Percentiles rank a stretch among this genome's conserved stretches.
Evolutionary conservation across 2,329 filamentous ascomycete species (phyloP).

Genomic region (Colletotrichum coccodes): DNA sequence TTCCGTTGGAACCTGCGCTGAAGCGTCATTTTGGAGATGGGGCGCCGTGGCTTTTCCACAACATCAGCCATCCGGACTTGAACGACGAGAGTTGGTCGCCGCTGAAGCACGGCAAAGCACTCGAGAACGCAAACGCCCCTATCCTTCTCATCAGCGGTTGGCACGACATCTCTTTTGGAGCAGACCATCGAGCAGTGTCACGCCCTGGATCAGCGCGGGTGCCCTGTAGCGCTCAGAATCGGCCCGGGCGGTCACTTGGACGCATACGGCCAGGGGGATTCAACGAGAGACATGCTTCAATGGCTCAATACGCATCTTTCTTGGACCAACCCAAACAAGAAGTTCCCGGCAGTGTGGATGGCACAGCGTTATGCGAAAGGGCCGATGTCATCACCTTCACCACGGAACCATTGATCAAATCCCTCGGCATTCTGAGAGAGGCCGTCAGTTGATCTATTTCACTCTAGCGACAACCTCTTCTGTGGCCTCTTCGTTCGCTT

Average conservation of each 20-base stretch:
- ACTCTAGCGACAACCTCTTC: conserved; percentile 38
- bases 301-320: conserved; percentile 26
- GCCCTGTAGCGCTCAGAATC: conserved; percentile 31
- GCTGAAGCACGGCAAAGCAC: conserved; percentile 14
- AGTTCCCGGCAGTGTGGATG: conserved; percentile 33
- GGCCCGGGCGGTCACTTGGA: conserved; percentile 34
- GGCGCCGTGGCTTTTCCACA: conserved; percentile 14
- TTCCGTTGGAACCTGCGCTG: conserved; percentile 23
- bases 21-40: conserved; percentile 21
- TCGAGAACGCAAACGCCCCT: conserved; percentile 32
- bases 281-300: conserved; percentile 9
- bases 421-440: conserved; percentile 36
- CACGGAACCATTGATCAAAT: conserved; percentile 31
- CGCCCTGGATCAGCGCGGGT: conserved; percentile 21
- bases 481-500: conserved; percentile 39
- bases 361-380: conserved; percentile 32
- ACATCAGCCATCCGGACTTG: conserved; percentile 23
- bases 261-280: neutral
- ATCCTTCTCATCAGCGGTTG: conserved; percentile 34
- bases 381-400: conserved; percentile 38
- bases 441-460: conserved; percentile 35
- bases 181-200: conserved; percentile 34
- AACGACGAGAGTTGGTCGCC: conserved; percentile 24
- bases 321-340: conserved; percentile 7
- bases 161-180: conserved; percentile 33